Conservation (phyloP, 2,329 filamentous ascomycete genomes). For the Talaromyces sp. region DNA sequence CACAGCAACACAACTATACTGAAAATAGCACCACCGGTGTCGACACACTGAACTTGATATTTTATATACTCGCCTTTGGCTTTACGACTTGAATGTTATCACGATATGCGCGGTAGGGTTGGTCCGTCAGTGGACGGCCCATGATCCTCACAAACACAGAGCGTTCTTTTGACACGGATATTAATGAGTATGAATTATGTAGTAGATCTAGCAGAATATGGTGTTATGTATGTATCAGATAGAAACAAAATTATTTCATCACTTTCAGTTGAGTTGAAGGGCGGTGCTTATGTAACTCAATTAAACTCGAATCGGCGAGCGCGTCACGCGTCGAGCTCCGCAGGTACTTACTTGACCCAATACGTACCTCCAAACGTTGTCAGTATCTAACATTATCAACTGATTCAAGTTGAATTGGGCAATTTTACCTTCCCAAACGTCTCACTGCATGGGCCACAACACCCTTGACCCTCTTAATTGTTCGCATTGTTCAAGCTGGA, state of each 20-base stretch:
- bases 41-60: neutral
- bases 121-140: neutral
- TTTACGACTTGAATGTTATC: neutral
- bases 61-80: neutral
- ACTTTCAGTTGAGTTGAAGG: neutral
- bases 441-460: neutral
- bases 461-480: neutral
- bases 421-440: too few species aligned
- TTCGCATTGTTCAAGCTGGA: neutral
- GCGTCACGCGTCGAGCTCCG: slow-evolving; percentile 31
- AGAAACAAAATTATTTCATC: neutral
- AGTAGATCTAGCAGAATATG: neutral
- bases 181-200: neutral
- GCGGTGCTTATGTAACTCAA: slow-evolving; percentile 18
- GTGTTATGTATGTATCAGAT: neutral
- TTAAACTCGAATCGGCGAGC: slow-evolving; percentile 9
- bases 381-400: neutral
- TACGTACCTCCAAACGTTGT: neutral
- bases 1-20: neutral
- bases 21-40: neutral
- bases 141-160: neutral
- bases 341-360: neutral
- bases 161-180: neutral
- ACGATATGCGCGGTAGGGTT: neutral
- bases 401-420: neutral